These are phyloP conservation scores for Cinnamomum chago DNA, from an alignment of 164 flowering plant species.

Conservation along the genomic window DNA sequence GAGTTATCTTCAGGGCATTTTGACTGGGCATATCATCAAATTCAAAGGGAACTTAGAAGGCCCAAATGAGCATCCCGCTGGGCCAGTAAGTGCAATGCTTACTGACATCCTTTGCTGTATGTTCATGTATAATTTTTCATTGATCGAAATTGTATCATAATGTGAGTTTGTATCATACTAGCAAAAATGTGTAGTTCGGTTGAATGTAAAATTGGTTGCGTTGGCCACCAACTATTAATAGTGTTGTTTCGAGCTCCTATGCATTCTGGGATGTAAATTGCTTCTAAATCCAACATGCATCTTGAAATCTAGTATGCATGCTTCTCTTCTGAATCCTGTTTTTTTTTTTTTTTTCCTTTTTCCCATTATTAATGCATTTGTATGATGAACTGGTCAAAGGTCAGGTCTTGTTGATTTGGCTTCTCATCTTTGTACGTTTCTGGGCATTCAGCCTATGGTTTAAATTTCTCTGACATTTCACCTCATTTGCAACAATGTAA, in stretches of 20 bases:
- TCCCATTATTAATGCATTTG: not conserved
- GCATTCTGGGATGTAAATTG: conserved; percentile 18
- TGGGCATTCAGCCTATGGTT: no score
- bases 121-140: conserved; percentile 15
- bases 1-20: not conserved
- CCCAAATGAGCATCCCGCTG: not conserved
- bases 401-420: no score
- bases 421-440: no score
- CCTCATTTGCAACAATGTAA: no score
- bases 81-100: not conserved
- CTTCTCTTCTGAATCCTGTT: not conserved
- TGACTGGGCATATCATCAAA: not conserved
- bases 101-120: not conserved
- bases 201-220: not conserved
- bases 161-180: conserved; percentile 12
- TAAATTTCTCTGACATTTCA: no score
- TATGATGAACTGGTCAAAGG: not conserved
- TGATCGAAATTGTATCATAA: conserved; percentile 10
- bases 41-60: not conserved
- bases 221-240: not conserved
- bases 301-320: not conserved
- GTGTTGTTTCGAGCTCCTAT: not conserved
- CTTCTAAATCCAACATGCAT: not conserved
- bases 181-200: conserved; percentile 3
- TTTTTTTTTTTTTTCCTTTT: no score